These are phyloP conservation scores for Phtheirospermum japonicum DNA, from an alignment of 257 asterid genomes.

Conservation along the genomic window DNA sequence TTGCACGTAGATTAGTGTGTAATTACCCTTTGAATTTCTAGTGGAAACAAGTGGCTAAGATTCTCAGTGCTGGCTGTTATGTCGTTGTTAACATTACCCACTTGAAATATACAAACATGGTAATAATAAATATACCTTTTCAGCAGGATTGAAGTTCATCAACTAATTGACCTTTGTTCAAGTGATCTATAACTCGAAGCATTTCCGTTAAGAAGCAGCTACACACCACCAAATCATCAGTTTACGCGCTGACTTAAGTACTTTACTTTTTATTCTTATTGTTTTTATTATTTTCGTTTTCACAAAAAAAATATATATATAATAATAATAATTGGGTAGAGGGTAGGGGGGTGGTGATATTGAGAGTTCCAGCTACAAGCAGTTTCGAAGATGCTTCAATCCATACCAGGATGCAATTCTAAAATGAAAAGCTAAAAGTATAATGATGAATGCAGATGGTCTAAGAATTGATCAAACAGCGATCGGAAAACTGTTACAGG, in stretches of 20 bases:
- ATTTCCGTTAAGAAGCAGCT: not conserved
- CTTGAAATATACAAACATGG: not conserved
- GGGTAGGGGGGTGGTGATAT: not conserved
- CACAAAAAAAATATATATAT: no score
- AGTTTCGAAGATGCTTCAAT: constrained; percentile 1
- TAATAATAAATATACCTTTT: not conserved
- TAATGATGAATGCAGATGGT: not conserved
- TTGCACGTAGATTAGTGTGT: no score
- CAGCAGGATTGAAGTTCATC: not conserved
- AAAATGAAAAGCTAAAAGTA: not conserved
- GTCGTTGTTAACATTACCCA: not conserved
- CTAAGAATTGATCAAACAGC: not conserved
- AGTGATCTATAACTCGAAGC: not conserved
- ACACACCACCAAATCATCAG: no score
- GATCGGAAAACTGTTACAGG: not conserved
- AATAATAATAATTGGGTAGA: no score
- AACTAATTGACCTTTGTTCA: not conserved
- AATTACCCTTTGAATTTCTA: not conserved
- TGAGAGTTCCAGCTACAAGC: not conserved
- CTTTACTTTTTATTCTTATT: not conserved
- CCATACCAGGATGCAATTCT: not conserved
- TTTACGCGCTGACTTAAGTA: not conserved
- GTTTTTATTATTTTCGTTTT: no score
- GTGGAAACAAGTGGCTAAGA: not conserved
- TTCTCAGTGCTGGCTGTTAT: not conserved